Base-by-base conservation (phyloP, 2,329 filamentous ascomycete genomes). In the Ophiosphaerella korrae region DNA sequence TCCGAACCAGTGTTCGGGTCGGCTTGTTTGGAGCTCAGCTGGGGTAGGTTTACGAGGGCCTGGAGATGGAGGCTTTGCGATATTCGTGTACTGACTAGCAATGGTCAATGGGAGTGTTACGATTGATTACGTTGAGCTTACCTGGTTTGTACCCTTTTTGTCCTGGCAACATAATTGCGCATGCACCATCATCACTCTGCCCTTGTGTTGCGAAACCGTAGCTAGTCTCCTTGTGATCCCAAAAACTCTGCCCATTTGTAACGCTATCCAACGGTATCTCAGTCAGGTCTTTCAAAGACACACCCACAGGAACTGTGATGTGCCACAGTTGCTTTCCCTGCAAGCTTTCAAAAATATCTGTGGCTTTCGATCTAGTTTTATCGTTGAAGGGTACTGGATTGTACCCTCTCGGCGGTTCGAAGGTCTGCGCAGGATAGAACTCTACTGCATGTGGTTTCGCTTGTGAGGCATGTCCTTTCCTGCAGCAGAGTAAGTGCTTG, bases 291-390 rank as follows among this genome's bases (percentile, higher is more conserved):
- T 83, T 84, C 49, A 92, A 80, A n/a, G 88, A 84, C 2, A 91
- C 76, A 9, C 84, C 84, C 5, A 85, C 82, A 2, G 89, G 89
- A 3, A 87, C 86, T 8, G 87, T 89, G 62, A 92, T 90, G 70
- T 91, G 89, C 89, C 88, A 92, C 52, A 92, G 78, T 68, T 92
- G 86, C 76, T 90, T 91, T 55, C 86, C 87, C 48, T 84, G 76
- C 7, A 87, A 69, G 60, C 84, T 82, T 62, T 77, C 81, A 62
- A 89, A 84, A 45, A 87, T 73, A 18, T 81, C 75, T 7, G 64
- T 45, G 6, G 64, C 48, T 35, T 64, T 67, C 7, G 68, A 72
- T 7, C 63, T 55, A 6, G 69, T 58, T 26, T 62, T 63, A 14
- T 60, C 80, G 70, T 52, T 84, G 73, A 64, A 82, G 75, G 60